Evolutionary conservation across 2,329 filamentous ascomycete genomes (phyloP).

Genomic region (Aspergillus hortae): DNA sequence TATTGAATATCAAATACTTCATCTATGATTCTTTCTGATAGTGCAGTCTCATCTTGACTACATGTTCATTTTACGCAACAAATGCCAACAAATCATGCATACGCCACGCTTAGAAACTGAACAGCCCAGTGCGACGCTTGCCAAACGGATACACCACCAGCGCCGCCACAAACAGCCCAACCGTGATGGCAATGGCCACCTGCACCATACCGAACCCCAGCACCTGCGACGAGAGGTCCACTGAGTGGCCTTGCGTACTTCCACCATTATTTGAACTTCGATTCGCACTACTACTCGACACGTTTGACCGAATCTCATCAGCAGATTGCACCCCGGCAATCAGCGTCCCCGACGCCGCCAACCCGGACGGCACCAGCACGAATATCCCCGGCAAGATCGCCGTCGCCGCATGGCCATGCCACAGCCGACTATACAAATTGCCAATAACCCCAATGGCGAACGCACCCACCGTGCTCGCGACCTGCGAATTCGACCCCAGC

Average conservation of each 20-base stretch:
- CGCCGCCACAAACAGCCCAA: conserved; percentile 45
- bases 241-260: conserved; percentile 16
- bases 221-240: conserved; percentile 34
- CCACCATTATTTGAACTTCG: not conserved
- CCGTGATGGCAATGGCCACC: conserved; percentile 46
- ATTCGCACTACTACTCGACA: conserved; percentile 8
- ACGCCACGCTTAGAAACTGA: conserved; percentile 35
- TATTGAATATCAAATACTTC: too few species aligned
- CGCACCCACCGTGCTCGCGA: conserved; percentile 74
- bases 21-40: too few species aligned
- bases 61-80: too few species aligned
- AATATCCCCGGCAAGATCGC: conserved; percentile 87
- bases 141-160: conserved; percentile 46
- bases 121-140: conserved; percentile 45
- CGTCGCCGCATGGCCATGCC: conserved; percentile 77
- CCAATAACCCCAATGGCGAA: conserved; percentile 73
- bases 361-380: conserved; percentile 59
- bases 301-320: conserved; percentile 47
- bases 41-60: too few species aligned
- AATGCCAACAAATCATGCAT: too few species aligned
- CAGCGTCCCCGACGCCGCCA: conserved; percentile 51
- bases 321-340: conserved; percentile 56
- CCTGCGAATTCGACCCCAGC: conserved; percentile 67
- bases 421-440: conserved; percentile 68
- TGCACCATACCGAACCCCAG: conserved; percentile 48